phyloP scores from a whole-genome alignment of 768 basidiomycete species.

The Calocybe indica region DNA sequence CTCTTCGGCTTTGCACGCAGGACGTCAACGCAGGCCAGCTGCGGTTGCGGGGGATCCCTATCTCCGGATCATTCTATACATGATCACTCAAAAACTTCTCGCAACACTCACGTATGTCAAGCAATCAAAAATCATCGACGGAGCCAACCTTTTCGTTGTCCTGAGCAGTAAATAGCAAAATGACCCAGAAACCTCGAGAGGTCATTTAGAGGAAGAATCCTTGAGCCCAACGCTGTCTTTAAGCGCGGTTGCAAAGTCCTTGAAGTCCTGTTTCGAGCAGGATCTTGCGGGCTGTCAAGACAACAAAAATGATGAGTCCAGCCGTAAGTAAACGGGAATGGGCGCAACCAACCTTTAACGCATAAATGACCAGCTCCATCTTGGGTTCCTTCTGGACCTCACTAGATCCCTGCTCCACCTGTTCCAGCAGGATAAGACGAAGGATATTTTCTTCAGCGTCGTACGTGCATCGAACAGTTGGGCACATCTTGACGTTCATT shows the following conservation, averaged over 20 bases:
- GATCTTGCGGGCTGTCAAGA: constrained; percentile 36
- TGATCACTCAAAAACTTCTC: too few species aligned
- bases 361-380: constrained; percentile 53
- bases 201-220: too few species aligned
- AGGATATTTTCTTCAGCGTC: constrained; percentile 50
- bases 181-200: too few species aligned
- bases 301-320: background rate
- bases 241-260: constrained; percentile 42
- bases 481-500: constrained; percentile 55
- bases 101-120: too few species aligned
- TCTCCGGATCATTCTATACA: too few species aligned
- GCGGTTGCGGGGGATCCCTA: too few species aligned
- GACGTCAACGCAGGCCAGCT: too few species aligned
- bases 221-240: constrained; percentile 30
- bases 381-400: constrained; percentile 15
- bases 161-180: too few species aligned
- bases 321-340: background rate
- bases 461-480: constrained; percentile 52
- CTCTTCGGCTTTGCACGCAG: too few species aligned
- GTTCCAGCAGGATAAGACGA: constrained; percentile 50
- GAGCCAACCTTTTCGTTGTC: too few species aligned
- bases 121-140: too few species aligned
- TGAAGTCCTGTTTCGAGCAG: constrained; percentile 48
- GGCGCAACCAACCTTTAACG: constrained; percentile 45
- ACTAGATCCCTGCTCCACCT: constrained; percentile 17